Percentiles rank a stretch among this genome's conserved stretches.
Evolutionary conservation across 208 protist genomes (phyloP).

Genomic region (Herpetomonas tarakana): DNA sequence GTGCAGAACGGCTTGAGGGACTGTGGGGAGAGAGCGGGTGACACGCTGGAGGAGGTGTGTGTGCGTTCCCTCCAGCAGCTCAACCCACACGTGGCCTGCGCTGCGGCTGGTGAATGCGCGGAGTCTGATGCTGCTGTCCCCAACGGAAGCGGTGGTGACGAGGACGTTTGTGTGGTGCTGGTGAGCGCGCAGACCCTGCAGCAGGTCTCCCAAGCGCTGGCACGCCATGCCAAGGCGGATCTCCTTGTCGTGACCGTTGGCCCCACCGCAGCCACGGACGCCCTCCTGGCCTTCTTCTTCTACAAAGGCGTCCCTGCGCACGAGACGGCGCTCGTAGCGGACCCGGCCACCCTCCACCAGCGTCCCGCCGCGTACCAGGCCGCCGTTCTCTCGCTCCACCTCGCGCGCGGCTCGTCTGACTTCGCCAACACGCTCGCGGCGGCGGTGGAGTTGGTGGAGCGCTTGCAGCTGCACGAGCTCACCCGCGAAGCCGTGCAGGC

Average conservation of each 20-base stretch:
- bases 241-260: slow-evolving; percentile 12
- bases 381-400: slow-evolving; percentile 26
- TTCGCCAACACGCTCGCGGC: slow-evolving; percentile 8
- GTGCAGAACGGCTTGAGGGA: slow-evolving; percentile 29
- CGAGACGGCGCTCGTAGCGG: slow-evolving; percentile 23
- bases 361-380: slow-evolving; percentile 32
- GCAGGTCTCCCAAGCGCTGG: background rate
- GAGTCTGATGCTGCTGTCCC: background rate
- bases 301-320: slow-evolving; percentile 14
- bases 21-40: slow-evolving; percentile 1
- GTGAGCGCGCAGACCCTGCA: background rate
- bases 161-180: slow-evolving; percentile 2
- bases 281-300: slow-evolving; percentile 32
- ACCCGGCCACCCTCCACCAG: slow-evolving; percentile 13
- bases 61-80: slow-evolving; percentile 24
- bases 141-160: background rate
- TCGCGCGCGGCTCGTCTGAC: slow-evolving; percentile 7
- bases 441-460: slow-evolving; percentile 19
- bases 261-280: slow-evolving; percentile 9
- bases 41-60: slow-evolving; percentile 19
- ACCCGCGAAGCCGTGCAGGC: slow-evolving; percentile 8
- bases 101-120: background rate
- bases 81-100: slow-evolving; percentile 40
- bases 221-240: background rate
- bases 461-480: slow-evolving; percentile 30